Conservation (phyloP, 73 alveolate genomes). For the Symbiodinium pilosum region DNA sequence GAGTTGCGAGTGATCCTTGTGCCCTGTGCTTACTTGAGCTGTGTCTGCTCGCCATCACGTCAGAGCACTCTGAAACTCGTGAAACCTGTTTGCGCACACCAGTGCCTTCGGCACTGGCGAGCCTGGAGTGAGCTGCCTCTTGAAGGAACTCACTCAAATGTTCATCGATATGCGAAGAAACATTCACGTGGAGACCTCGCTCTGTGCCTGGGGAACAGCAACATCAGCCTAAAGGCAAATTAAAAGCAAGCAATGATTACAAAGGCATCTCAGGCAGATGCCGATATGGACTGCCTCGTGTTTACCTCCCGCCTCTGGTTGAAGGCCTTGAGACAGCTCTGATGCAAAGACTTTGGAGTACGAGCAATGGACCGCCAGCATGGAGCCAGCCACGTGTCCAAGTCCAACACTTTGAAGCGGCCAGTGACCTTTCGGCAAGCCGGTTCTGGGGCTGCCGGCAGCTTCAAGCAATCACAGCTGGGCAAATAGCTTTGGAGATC, state of each 20-base stretch:
- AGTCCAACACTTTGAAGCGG: background rate
- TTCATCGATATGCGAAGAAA: background rate
- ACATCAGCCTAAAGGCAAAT: background rate
- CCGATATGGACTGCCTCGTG: background rate
- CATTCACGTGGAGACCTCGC: background rate
- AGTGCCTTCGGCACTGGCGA: background rate
- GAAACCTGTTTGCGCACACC: too few species aligned
- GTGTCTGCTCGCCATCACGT: too few species aligned
- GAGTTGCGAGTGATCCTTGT: too few species aligned
- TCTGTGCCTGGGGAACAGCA: background rate
- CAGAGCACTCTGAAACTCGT: too few species aligned
- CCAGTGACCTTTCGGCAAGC: conserved; percentile 1
- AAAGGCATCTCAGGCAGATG: background rate
- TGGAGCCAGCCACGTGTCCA: too few species aligned
- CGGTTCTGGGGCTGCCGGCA: background rate
- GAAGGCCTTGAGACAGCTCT: background rate
- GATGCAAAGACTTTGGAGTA: too few species aligned
- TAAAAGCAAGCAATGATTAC: background rate
- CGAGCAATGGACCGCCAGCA: too few species aligned
- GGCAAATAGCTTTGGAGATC: conserved; percentile 6
- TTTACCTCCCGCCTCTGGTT: background rate
- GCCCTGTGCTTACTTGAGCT: too few species aligned
- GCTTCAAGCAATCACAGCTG: background rate
- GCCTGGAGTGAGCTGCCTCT: background rate
- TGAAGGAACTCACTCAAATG: background rate